Evolutionary conservation across 2,329 filamentous ascomycete species (phyloP), one percentile per base, ranked within the genome.

Genomic region (Xylariaceae sp.): DNA sequence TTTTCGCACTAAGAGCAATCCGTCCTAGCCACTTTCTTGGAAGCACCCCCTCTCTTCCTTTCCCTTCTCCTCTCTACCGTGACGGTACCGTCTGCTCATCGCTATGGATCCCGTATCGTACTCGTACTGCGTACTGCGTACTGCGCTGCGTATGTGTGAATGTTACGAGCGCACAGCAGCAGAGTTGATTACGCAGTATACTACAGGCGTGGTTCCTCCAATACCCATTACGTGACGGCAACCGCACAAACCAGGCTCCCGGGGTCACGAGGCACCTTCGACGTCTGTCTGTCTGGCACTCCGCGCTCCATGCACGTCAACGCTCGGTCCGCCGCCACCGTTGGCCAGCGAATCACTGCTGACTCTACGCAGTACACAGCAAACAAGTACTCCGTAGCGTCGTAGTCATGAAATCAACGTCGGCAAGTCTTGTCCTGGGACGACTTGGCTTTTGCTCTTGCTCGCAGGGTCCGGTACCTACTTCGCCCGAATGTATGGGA

Each of bases 251-350:
- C 51, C 15, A 58, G 58, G 55, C 55, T 57, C 39, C 55, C 55
- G 53, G 59, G 60, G 67, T 69, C 67, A 70, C 68, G 67, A 67
- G 68, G 63, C 59, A 65, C 57, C 64, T 64, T 63, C 51, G 62
- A 70, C 68, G 65, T 70, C 61, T 49, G 65, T 70, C 61, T 49
- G 8, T 70, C 62, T 58, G 61, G 60, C 56, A 59, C 56, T 6
- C 62, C 62, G 37, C 59, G 55, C 63, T 62, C 17, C 49, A 35
- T 47, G 53, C 44, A 55, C 13, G 17, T 30, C 44, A 34, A 6
- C 17, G 44, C 10, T 30, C 10, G 23, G 49, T 51, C 13, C 23
- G 23, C 49, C 4, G 15, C 23, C 11, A 35, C 5, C 18, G 7
- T 15, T n/a, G 49, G 23, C 23, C 49, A 30, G 6, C 8, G 34